Percentiles rank a stretch among this genome's conserved stretches.
phyloP scores from a whole-genome alignment of 345 rosid species.

The Eucalyptus leucophloia region DNA sequence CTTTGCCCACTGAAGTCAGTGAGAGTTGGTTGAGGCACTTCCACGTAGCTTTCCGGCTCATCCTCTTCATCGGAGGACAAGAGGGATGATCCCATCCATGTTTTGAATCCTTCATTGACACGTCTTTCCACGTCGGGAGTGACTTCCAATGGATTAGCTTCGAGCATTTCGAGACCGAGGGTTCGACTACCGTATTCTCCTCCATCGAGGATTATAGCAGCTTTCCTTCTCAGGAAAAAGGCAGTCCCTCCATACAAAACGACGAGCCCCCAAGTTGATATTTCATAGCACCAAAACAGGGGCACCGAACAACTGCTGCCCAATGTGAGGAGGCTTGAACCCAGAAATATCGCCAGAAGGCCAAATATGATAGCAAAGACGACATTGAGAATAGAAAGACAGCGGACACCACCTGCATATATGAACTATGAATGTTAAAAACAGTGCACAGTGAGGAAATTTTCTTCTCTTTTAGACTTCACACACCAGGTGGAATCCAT shows the following conservation, averaged over 20 bases:
- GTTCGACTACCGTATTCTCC: slow-evolving; percentile 46
- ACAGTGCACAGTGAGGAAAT: not conserved
- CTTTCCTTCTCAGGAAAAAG: slow-evolving; percentile 61
- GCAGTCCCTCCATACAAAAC: slow-evolving; percentile 66
- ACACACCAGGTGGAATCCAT: not conserved
- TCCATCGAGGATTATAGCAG: slow-evolving; percentile 57
- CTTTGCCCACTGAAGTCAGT: slow-evolving; percentile 30
- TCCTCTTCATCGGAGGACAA: slow-evolving; percentile 95
- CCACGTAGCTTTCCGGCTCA: slow-evolving; percentile 40
- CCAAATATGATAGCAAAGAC: slow-evolving; percentile 68
- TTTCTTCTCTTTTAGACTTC: not conserved
- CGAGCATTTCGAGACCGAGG: slow-evolving; percentile 82
- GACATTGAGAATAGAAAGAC: slow-evolving; percentile 61
- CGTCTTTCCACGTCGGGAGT: slow-evolving; percentile 77
- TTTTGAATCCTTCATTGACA: slow-evolving; percentile 72
- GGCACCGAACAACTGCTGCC: slow-evolving; percentile 88
- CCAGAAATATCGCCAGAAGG: slow-evolving; percentile 77
- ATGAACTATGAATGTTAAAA: not conserved
- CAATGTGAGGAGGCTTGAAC: slow-evolving; percentile 83
- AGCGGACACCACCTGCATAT: slow-evolving; percentile 74
- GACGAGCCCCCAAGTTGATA: slow-evolving; percentile 76
- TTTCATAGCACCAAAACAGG: slow-evolving; percentile 94
- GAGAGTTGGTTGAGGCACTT: slow-evolving; percentile 20
- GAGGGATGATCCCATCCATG: slow-evolving; percentile 93
- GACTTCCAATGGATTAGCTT: slow-evolving; percentile 57